Evolutionary conservation across 495 filamentous ascomycete species (phyloP).

Genomic region (Annulohypoxylon maeteangense): DNA sequence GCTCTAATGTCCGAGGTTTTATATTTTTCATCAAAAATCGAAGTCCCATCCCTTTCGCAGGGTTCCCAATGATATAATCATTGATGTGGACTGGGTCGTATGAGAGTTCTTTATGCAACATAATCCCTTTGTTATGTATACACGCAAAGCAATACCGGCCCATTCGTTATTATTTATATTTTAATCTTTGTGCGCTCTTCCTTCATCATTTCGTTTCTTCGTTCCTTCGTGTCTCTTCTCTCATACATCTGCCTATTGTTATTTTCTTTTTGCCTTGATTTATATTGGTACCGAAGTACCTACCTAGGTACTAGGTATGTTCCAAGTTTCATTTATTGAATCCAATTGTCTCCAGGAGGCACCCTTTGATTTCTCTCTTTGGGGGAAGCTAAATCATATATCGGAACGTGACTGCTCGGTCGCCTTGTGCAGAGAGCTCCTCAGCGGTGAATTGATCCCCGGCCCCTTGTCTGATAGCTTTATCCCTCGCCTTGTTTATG

Average conservation of each 20-base stretch:
- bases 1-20: not conserved
- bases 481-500: constrained; percentile 70
- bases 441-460: constrained; percentile 58
- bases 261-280: not conserved
- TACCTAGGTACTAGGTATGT: not conserved
- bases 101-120: not conserved
- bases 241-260: not conserved
- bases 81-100: not conserved
- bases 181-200: not conserved
- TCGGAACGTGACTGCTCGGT: constrained; percentile 71
- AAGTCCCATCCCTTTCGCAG: not conserved
- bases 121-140: constrained; percentile 20
- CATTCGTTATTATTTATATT: not conserved
- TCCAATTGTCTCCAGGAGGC: not conserved
- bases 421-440: constrained; percentile 69
- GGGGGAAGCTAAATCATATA: constrained; percentile 59
- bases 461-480: constrained; percentile 55
- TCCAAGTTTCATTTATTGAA: not conserved
- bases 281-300: not conserved
- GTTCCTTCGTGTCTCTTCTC: not conserved
- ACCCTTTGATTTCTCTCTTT: not conserved
- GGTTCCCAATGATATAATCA: not conserved
- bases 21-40: not conserved
- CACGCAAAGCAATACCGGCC: not conserved
- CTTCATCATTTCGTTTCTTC: not conserved